Percentiles rank a stretch among this genome's conserved stretches.
Evolutionary conservation across 2,329 filamentous ascomycete species (phyloP).

Genomic region (Claviceps arundinis): DNA sequence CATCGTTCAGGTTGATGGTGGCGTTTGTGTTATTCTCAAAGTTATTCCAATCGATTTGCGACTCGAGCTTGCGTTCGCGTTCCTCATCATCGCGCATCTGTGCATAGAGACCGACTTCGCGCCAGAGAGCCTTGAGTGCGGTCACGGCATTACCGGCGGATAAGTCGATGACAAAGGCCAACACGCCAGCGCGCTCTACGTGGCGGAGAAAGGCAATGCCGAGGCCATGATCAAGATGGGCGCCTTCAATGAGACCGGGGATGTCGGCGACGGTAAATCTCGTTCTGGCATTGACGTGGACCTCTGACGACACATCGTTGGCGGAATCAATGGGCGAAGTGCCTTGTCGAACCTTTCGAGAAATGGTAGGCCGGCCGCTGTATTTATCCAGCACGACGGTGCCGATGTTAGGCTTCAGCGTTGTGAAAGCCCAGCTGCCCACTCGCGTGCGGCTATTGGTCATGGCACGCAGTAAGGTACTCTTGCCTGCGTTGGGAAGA

Average conservation of each 20-base stretch:
- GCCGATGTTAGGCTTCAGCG: slow-evolving; percentile 85
- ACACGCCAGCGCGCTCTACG: slow-evolving; percentile 81
- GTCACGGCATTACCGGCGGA: slow-evolving; percentile 63
- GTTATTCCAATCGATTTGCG: slow-evolving; percentile 40
- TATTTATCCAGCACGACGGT: slow-evolving; percentile 88
- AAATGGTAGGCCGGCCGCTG: slow-evolving; percentile 53
- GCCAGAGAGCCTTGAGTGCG: slow-evolving; percentile 74
- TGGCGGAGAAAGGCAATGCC: slow-evolving; percentile 88
- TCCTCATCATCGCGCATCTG: slow-evolving; percentile 65
- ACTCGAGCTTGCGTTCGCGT: slow-evolving; percentile 46
- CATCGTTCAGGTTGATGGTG: slow-evolving; percentile 13
- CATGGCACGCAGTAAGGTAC: slow-evolving; percentile 74
- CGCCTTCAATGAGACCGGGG: slow-evolving; percentile 81
- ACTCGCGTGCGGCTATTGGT: slow-evolving; percentile 82
- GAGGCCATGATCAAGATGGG: slow-evolving; percentile 81
- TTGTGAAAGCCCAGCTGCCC: slow-evolving; percentile 95
- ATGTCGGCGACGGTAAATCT: slow-evolving; percentile 93
- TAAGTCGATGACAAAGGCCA: slow-evolving; percentile 89
- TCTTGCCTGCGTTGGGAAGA: slow-evolving; percentile 91
- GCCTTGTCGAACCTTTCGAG: background rate
- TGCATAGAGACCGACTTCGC: slow-evolving; percentile 77
- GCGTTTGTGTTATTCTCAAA: slow-evolving; percentile 33
- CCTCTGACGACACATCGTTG: slow-evolving; percentile 21
- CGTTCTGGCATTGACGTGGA: slow-evolving; percentile 46
- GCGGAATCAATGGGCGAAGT: slow-evolving; percentile 38